Conservation (phyloP, 306 rosid species). For the Quercus ilex region DNA sequence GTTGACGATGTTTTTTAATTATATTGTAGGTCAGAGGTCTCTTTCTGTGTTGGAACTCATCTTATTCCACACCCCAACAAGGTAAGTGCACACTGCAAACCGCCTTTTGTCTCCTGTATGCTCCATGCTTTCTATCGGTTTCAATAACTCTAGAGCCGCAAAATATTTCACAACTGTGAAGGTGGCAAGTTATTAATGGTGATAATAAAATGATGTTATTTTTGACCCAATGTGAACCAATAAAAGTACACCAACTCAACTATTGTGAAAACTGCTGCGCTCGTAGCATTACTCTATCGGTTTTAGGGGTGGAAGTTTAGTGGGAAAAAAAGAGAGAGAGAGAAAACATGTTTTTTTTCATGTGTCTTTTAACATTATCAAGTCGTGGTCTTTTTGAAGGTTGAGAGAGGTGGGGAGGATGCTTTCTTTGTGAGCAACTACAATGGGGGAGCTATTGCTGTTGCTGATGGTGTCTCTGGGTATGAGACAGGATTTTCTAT, state of each 20-base stretch:
- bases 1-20: constrained; percentile 15
- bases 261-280: too few relatives aligned
- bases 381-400: constrained; percentile 46
- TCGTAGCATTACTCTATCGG: too few relatives aligned
- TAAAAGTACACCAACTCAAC: too few relatives aligned
- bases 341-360: background rate
- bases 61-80: constrained; percentile 91
- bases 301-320: background rate
- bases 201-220: too few relatives aligned
- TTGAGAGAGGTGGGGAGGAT: constrained; percentile 92
- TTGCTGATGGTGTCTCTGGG: constrained; percentile 99
- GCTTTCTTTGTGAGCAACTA: constrained; percentile 74
- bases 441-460: constrained; percentile 77
- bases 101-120: background rate
- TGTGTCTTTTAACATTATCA: background rate
- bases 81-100: constrained; percentile 38
- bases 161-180: too few relatives aligned
- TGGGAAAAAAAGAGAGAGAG: background rate
- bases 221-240: too few relatives aligned
- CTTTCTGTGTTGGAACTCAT: constrained; percentile 67
- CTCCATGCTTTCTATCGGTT: background rate
- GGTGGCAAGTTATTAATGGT: too few relatives aligned
- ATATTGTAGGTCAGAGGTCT: constrained; percentile 60
- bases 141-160: too few relatives aligned
- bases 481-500: constrained; percentile 30